Base-by-base conservation (phyloP, 257 asterid species). In the Ehretia macrophylla region DNA sequence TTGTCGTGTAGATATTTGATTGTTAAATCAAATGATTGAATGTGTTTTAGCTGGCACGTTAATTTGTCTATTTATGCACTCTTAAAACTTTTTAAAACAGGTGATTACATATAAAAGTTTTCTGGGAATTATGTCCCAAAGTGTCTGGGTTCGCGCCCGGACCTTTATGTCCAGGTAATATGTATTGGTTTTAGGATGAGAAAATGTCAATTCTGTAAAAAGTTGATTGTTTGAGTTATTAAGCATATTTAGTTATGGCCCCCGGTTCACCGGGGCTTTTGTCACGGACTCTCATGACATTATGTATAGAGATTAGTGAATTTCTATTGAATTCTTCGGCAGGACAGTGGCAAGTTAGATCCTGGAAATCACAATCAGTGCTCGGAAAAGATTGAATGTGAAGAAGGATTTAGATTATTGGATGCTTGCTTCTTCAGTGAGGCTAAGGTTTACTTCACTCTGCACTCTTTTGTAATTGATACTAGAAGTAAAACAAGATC, bases 361-460 rank as follows among this genome's bases (percentile, higher is more conserved):
- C 46, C 63, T 44, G 64, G 48, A 56, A 71, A 68, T 58, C 53
- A 27, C 23, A 63, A 76, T 47, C 69, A 66, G 62, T 81, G 81
- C 77, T 65, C 78, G 5, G 65, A 50, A 66, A 78, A 66, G 71
- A 67, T 46, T 48, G 67, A 73, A 44, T 66, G 27, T 16, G 74
- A 39, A 55, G 19, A 65, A 50, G 77, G 77, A 49, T 88, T 88
- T 74, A 61, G 56, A 60, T 60, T 84, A 78, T 51, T 88, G 84
- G 96, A 84, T 68, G 94, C 97, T 3, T 80, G 77, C 71, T 81
- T 89, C 69, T 77, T 89, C 51, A 79, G 75, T 17, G 80, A 81
- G 18, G 63, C 75, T 8, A 80, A 89, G 99, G 99, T 93, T 64
- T 12, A 11, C 10, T 13, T 64, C n/a, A 44, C n/a, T 9, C 38